These are phyloP conservation scores for Umbelopsis sp. DNA, from an alignment of 192 early-diverging fungal genomes.

Conservation along the genomic window DNA sequence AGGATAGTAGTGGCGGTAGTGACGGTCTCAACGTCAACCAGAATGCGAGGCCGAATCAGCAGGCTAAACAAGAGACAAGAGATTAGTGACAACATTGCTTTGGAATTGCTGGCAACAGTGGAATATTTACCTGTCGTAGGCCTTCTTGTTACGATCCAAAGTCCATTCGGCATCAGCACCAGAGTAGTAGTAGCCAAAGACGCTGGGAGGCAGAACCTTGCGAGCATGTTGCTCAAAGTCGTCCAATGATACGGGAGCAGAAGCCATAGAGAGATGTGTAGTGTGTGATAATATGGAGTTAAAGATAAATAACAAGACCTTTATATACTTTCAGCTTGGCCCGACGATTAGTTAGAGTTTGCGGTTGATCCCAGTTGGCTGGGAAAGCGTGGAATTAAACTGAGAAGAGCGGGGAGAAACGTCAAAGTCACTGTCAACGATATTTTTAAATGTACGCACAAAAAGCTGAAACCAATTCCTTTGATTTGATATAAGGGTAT, in stretches of 20 bases:
- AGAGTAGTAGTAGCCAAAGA: slow-evolving; percentile 14
- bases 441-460: too few relatives aligned
- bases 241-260: slow-evolving; percentile 4
- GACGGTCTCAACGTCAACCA: slow-evolving; percentile 73
- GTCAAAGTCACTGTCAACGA: too few relatives aligned
- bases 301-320: too few relatives aligned
- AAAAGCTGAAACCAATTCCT: too few relatives aligned
- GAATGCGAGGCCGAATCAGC: slow-evolving; percentile 70
- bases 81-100: not conserved
- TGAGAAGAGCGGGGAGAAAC: too few relatives aligned
- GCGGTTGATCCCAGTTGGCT: slow-evolving; percentile 9
- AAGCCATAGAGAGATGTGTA: not conserved
- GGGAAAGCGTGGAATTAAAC: not conserved
- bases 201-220: not conserved
- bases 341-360: slow-evolving; percentile 12
- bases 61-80: slow-evolving; percentile 67
- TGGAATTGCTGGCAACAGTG: too few relatives aligned
- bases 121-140: slow-evolving; percentile 8
- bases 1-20: slow-evolving; percentile 46
- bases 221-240: slow-evolving; percentile 14
- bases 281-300: too few relatives aligned
- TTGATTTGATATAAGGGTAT: too few relatives aligned
- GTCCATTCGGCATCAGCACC: slow-evolving; percentile 11
- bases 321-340: not conserved
- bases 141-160: not conserved